These are phyloP conservation scores for Apiospora saccharicola DNA, from an alignment of 2,329 filamentous ascomycete genomes.

Conservation along the genomic window DNA sequence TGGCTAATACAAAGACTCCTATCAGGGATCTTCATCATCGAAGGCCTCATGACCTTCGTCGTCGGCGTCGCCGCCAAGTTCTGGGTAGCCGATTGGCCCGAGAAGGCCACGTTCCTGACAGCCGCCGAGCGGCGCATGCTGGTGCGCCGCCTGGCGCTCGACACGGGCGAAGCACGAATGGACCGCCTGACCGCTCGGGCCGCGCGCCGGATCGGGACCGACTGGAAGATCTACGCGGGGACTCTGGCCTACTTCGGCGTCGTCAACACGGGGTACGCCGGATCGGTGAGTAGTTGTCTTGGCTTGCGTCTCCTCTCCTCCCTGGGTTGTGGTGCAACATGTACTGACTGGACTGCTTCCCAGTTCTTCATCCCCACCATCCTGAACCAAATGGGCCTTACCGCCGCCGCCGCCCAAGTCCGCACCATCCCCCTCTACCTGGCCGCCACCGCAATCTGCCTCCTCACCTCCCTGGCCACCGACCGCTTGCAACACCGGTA, in stretches of 20 bases:
- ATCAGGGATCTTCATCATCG: constrained; percentile 49
- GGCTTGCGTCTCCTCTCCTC: too few species aligned
- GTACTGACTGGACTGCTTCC: neutral
- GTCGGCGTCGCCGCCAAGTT: constrained; percentile 45
- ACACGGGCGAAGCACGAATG: constrained; percentile 44
- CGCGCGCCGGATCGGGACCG: constrained; percentile 41
- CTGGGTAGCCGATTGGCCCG: constrained; percentile 58
- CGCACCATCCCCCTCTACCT: constrained; percentile 49
- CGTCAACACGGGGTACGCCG: constrained; percentile 55
- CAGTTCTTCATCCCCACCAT: constrained; percentile 52
- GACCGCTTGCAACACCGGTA: constrained; percentile 46
- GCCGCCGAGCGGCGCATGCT: constrained; percentile 48
- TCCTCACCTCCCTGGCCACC: constrained; percentile 43
- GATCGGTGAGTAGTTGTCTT: constrained; percentile 38
- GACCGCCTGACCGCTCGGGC: constrained; percentile 39
- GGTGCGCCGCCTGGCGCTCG: constrained; percentile 41
- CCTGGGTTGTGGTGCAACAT: too few species aligned
- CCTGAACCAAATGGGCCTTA: constrained; percentile 48
- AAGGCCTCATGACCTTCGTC: constrained; percentile 48
- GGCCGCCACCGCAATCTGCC: constrained; percentile 41
- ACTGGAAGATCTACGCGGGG: constrained; percentile 52
- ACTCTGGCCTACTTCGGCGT: constrained; percentile 46
- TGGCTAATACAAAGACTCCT: too few species aligned
- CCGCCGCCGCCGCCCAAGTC: constrained; percentile 45
- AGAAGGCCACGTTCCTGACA: constrained; percentile 53